Base-by-base conservation (phyloP, 495 filamentous ascomycete species). In the Bacidia rubella region DNA sequence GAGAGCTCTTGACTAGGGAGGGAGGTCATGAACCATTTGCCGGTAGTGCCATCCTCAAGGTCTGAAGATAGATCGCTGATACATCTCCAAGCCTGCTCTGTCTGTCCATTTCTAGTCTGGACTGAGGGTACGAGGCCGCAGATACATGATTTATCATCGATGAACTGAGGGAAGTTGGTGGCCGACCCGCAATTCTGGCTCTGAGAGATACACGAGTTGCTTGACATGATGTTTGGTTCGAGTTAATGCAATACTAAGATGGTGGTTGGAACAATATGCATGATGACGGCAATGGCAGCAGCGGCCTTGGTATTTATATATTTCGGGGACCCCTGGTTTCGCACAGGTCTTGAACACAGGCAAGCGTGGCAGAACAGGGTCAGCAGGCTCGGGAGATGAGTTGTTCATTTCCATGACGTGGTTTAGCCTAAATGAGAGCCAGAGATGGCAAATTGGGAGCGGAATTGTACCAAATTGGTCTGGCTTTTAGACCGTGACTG, bases 1-100 rank as follows among this genome's bases (percentile, higher is more conserved):
- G 56, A 58, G 24, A 58, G 25, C 52, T 58, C 56, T 44, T 58
- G 40, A 25, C 52, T 55, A 15, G 52, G 52, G 5, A 54, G 47
- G 21, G 45, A 54, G 11, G 56, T 54, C 17, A 55, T 54, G 25
- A 55, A 58, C 56, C 56, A 58, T 54, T 58, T 58, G 32, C 56
- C 56, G 24, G 44, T 23, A 2, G 38, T 45, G 1, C 52, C 56
- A 43, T 44, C 20, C 19, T 38, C 29, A 12, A 58, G n/a, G 26
- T 58, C 39, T 19, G 43, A 40, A 38, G 52, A 50, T 10, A 52
- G 51, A 9, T 58, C 45, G 20, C 56, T 52, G 25, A 58, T 58
- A 38, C 56, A 58, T 19, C 56, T 35, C 56, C 56, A 58, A 11
- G 45, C 27, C 47, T 58, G 35, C 20, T 38, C 43, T 9, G 21